A percentile compares a stretch with the other conserved stretches of the same genome.
These are phyloP conservation scores for Quercus ilex DNA, from an alignment of 306 rosid species.

Conservation along the genomic window DNA sequence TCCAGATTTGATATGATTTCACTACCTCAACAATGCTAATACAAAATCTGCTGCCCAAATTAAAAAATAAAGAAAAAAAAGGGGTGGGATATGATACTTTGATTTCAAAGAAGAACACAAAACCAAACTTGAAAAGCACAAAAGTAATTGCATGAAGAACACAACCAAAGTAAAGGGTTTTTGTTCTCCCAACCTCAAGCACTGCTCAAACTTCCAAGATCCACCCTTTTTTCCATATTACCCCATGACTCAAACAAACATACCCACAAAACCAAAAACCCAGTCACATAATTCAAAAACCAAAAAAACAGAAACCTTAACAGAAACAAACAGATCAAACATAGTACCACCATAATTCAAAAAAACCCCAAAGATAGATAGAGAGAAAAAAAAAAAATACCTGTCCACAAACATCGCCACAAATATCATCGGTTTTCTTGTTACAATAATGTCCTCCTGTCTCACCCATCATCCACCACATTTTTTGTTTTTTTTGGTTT, in stretches of 20 bases:
- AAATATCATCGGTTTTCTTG: conserved; percentile 86
- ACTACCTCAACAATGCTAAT: not conserved
- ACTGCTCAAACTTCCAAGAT: not conserved
- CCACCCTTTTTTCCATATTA: not conserved
- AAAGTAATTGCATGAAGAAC: not conserved
- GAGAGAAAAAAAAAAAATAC: conserved; percentile 29
- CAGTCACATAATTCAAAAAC: not conserved
- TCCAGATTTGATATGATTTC: not conserved
- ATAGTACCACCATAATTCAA: not conserved
- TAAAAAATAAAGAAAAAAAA: not conserved
- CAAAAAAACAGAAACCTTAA: not conserved
- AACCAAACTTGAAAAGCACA: not conserved
- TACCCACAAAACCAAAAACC: not conserved
- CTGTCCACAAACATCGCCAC: conserved; percentile 98
- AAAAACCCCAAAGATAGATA: not conserved
- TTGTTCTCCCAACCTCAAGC: not conserved
- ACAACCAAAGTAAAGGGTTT: not conserved
- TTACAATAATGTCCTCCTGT: conserved; percentile 77
- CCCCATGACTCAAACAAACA: not conserved
- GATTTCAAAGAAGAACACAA: not conserved
- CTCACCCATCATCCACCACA: conserved; percentile 97
- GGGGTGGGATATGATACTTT: too few species aligned
- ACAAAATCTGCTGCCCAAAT: not conserved
- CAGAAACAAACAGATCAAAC: conserved; percentile 18
- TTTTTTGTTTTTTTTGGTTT: conserved; percentile 11